Conservation (phyloP, 2,329 filamentous ascomycete genomes). For the Hymenoscyphus fraxineus region DNA sequence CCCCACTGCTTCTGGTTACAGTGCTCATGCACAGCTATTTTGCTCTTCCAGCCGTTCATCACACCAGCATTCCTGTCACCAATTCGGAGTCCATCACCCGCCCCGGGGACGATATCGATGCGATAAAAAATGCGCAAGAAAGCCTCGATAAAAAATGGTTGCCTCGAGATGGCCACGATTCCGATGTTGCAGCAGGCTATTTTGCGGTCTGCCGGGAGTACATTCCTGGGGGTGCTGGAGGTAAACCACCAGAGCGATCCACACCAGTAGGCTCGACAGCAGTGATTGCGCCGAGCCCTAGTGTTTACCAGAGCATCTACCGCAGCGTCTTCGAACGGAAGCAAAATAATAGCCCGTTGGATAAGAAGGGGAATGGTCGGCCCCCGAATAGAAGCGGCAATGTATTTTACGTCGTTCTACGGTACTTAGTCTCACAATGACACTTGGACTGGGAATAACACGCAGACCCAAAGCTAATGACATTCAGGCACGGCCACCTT, state of each 20-base stretch:
- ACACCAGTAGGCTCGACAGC: conserved; percentile 74
- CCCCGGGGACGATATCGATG: conserved; percentile 60
- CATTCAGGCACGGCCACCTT: conserved; percentile 76
- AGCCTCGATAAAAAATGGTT: conserved; percentile 58
- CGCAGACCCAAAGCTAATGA: conserved; percentile 13
- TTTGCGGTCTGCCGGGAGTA: conserved; percentile 95
- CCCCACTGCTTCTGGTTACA: conserved; percentile 65
- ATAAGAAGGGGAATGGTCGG: conserved; percentile 33
- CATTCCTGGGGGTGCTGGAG: conserved; percentile 85
- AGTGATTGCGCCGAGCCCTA: conserved; percentile 76
- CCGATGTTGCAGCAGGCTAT: conserved; percentile 82
- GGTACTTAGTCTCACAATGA: conserved; percentile 48
- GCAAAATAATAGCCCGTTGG: conserved; percentile 38
- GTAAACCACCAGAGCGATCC: conserved; percentile 82
- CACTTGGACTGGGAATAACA: neutral
- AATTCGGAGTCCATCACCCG: conserved; percentile 46
- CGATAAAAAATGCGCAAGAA: conserved; percentile 59
- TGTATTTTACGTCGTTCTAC: conserved; percentile 87
- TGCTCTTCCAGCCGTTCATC: conserved; percentile 54
- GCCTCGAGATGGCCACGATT: conserved; percentile 53
- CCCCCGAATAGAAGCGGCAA: conserved; percentile 64
- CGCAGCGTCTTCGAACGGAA: conserved; percentile 89
- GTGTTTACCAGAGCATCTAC: conserved; percentile 98
- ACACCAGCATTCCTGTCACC: conserved; percentile 36
- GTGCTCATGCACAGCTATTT: conserved; percentile 66